Evolutionary conservation across 106 monocot genomes (phyloP).

Genomic region (Alisma plantagoaquatica): DNA sequence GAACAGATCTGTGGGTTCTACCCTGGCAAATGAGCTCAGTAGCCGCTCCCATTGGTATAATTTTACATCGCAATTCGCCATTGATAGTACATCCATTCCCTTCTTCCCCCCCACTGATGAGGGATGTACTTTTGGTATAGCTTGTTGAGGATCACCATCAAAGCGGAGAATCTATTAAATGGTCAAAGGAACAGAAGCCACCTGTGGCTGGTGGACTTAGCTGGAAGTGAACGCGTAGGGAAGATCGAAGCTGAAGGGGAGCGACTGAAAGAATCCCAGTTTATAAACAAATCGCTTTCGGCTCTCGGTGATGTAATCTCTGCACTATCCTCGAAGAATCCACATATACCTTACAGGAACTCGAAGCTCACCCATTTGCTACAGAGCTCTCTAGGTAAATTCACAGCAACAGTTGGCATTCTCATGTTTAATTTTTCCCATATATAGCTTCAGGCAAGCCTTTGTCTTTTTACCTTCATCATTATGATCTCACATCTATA

Average conservation of each 20-base stretch:
- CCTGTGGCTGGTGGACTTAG: no score
- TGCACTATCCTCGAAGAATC: constrained; percentile 67
- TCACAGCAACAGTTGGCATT: no score
- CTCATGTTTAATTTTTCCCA: no score
- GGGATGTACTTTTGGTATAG: constrained; percentile 30
- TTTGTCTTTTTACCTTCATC: not conserved
- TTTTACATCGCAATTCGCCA: no score
- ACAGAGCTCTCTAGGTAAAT: constrained; percentile 84
- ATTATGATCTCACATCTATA: not conserved
- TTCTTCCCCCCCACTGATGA: no score
- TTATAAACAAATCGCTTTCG: constrained; percentile 83
- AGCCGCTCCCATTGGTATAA: constrained; percentile 84
- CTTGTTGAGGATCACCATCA: constrained; percentile 59
- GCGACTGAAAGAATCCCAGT: constrained; percentile 75
- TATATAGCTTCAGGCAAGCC: no score
- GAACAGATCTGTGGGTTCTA: constrained; percentile 80
- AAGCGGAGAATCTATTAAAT: constrained; percentile 42
- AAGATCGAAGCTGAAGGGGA: constrained; percentile 86
- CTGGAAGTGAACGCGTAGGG: no score
- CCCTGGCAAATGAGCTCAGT: constrained; percentile 78
- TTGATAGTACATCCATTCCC: no score
- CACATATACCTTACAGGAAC: no score
- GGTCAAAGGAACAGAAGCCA: constrained; percentile 43
- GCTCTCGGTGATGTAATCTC: no score
- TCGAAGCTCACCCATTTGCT: constrained; percentile 89